Conservation (phyloP, 2,329 filamentous ascomycete genomes). For the Conoideocrella luteorostrata region DNA sequence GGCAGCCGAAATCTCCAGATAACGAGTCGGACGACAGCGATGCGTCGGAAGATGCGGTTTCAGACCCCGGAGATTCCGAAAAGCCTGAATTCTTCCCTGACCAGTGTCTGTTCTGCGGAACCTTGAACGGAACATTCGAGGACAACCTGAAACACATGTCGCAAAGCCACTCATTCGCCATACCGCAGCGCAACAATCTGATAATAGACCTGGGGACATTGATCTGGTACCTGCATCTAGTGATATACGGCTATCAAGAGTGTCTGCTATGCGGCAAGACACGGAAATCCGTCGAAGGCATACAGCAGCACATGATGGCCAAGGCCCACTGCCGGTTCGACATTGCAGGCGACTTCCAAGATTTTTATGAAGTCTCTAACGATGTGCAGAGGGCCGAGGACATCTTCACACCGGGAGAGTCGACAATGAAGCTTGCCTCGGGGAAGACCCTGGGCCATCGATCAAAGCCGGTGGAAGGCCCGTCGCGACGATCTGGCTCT, state of each 20-base stretch:
- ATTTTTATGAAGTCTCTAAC: constrained; percentile 33
- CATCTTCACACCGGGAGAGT: constrained; percentile 2
- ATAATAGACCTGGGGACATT: constrained; percentile 39
- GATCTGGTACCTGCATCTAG: constrained; percentile 39
- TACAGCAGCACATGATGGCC: constrained; percentile 44
- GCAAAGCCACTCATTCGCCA: constrained; percentile 37
- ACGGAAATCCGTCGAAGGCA: constrained; percentile 34
- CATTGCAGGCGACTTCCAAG: constrained; percentile 30
- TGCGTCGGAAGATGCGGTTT: too few species aligned
- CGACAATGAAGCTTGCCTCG: constrained; percentile 23
- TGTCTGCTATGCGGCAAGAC: constrained; percentile 44
- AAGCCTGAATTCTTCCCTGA: constrained; percentile 21
- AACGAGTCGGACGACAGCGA: too few species aligned
- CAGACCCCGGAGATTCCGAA: too few species aligned
- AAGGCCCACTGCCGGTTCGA: constrained; percentile 44
- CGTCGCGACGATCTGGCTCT: too few species aligned
- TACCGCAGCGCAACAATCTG: constrained; percentile 33
- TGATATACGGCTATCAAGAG: constrained; percentile 43
- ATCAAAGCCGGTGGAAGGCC: too few species aligned
- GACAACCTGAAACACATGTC: constrained; percentile 43
- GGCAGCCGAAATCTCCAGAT: too few species aligned
- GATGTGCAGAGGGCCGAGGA: background rate
- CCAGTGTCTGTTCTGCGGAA: constrained; percentile 38
- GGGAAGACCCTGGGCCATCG: too few species aligned
- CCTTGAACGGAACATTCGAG: constrained; percentile 21